Conservation (phyloP, 805 yeast species). For the Isabelozyma rhagii region DNA sequence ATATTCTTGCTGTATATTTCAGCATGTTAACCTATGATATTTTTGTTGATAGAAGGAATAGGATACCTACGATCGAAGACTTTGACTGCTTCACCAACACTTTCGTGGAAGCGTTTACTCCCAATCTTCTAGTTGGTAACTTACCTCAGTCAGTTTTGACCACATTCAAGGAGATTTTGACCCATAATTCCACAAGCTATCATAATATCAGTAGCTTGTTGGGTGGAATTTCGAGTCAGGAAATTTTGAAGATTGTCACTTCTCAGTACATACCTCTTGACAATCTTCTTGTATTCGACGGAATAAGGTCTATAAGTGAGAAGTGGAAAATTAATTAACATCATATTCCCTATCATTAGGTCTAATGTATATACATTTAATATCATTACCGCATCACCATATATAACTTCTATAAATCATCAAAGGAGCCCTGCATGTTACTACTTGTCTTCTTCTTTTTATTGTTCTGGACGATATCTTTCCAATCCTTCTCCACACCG, state of each 20-base stretch:
- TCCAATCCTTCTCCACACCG: constrained; percentile 76
- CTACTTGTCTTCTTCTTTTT: constrained; percentile 52
- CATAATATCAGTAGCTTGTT: constrained; percentile 64
- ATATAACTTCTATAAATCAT: constrained; percentile 30
- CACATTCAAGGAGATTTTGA: constrained; percentile 30
- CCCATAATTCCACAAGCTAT: constrained; percentile 41
- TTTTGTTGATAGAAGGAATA: constrained; percentile 12
- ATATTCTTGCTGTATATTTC: constrained; percentile 35
- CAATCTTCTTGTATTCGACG: constrained; percentile 71
- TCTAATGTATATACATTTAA: neutral
- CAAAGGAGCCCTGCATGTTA: constrained; percentile 58
- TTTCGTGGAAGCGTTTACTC: constrained; percentile 13
- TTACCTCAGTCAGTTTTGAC: constrained; percentile 12
- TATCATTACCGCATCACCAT: neutral
- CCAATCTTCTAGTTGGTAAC: constrained; percentile 10
- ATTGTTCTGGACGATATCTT: constrained; percentile 64
- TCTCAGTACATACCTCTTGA: constrained; percentile 78
- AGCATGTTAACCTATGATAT: constrained; percentile 36
- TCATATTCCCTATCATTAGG: neutral
- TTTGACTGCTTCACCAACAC: constrained; percentile 13
- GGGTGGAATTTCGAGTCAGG: constrained; percentile 89
- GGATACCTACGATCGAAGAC: constrained; percentile 17
- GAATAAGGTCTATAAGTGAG: constrained; percentile 50
- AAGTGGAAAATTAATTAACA: constrained; percentile 29
- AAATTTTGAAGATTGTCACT: constrained; percentile 70